Percentiles rank a stretch among this genome's conserved stretches.
Conservation (phyloP, 108 stramenopile species). For the Skeletonema marinoi region DNA sequence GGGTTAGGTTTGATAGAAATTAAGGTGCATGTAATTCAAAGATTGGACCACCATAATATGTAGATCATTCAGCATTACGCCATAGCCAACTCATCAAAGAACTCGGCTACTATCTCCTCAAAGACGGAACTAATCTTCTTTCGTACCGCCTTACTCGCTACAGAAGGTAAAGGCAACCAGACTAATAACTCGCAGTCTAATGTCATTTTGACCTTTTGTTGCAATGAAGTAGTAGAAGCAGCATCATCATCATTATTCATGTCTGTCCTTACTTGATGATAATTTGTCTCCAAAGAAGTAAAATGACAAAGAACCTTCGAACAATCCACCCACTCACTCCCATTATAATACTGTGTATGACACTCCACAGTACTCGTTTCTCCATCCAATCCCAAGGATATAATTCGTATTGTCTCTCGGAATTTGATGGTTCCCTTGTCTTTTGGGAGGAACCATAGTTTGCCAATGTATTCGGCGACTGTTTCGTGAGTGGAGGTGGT, state of each 20-base stretch:
- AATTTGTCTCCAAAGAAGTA: not conserved
- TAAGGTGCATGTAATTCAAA: not conserved
- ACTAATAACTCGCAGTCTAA: slow-evolving; percentile 39
- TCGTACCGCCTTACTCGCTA: slow-evolving; percentile 20
- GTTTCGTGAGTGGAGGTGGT: slow-evolving; percentile 23
- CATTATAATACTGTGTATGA: slow-evolving; percentile 31
- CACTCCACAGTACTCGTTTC: slow-evolving; percentile 33
- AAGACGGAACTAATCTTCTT: slow-evolving; percentile 34
- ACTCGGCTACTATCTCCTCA: slow-evolving; percentile 16
- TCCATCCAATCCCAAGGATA: slow-evolving; percentile 21
- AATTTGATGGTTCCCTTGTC: slow-evolving; percentile 17
- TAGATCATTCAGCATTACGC: not conserved
- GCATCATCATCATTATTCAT: not conserved
- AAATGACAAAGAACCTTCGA: slow-evolving; percentile 34
- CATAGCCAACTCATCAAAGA: not conserved
- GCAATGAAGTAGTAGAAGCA: not conserved
- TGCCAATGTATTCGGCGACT: slow-evolving; percentile 31
- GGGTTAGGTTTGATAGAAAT: too few relatives aligned
- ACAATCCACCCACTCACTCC: slow-evolving; percentile 24
- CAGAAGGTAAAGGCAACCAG: slow-evolving; percentile 38
- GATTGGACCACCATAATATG: not conserved
- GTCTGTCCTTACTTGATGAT: not conserved
- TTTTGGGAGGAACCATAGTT: slow-evolving; percentile 29
- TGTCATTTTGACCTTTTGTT: slow-evolving; percentile 21
- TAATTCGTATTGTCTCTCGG: slow-evolving; percentile 32